Conservation (phyloP, 352 stramenopile genomes). For the Pythium biforme region DNA sequence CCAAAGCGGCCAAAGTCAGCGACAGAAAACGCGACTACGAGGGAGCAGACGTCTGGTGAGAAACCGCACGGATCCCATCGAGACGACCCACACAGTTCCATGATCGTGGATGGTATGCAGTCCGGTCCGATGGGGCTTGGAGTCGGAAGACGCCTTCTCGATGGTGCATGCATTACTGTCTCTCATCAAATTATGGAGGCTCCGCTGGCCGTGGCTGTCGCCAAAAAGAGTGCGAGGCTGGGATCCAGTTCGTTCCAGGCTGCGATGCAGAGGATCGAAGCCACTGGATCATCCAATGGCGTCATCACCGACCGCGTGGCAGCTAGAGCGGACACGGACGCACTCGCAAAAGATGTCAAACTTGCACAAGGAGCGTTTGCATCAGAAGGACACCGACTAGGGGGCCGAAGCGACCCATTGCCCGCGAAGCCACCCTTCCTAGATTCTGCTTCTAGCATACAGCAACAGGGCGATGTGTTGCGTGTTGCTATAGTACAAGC, state of each 20-base stretch:
- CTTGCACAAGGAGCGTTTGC: conserved; percentile 29
- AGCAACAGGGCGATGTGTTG: background rate
- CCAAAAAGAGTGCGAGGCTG: background rate
- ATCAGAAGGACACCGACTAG: conserved; percentile 27
- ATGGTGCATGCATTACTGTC: conserved; percentile 19
- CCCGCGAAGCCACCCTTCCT: background rate
- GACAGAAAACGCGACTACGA: background rate
- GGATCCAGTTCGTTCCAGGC: conserved; percentile 15
- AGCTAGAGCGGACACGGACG: conserved; percentile 7
- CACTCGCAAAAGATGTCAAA: conserved; percentile 24
- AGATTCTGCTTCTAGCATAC: background rate
- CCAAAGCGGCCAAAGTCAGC: conserved; percentile 21
- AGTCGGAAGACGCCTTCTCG: conserved; percentile 13
- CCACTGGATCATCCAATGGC: background rate
- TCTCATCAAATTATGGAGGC: background rate
- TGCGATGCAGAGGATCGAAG: conserved; percentile 8
- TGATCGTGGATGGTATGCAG: background rate
- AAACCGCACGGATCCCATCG: background rate
- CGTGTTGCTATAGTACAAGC: background rate
- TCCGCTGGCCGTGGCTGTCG: background rate
- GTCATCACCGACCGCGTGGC: background rate
- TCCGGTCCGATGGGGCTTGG: background rate
- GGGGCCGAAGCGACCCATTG: background rate
- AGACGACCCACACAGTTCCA: background rate
- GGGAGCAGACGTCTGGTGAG: background rate